Evolutionary conservation across 768 basidiomycete genomes (phyloP).

Genomic region (Pleurotus tuber-regium): DNA sequence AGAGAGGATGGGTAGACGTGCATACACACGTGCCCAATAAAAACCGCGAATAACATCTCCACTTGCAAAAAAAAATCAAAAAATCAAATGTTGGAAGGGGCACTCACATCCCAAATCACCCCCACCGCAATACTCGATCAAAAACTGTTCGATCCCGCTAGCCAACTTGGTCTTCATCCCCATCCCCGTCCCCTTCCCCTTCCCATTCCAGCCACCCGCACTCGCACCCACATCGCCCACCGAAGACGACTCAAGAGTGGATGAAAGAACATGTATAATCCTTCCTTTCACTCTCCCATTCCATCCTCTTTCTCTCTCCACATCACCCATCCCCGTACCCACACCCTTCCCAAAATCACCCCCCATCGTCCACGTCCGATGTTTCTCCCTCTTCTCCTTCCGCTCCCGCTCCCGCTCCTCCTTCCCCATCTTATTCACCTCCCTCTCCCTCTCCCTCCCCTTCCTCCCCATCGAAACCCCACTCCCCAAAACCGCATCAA

Average conservation of each 20-base stretch:
- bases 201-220: background rate
- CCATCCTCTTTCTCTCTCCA: too few species aligned
- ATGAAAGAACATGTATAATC: slow-evolving; percentile 1
- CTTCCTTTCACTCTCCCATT: background rate
- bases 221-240: background rate
- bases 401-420: too few species aligned
- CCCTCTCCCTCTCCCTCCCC: background rate
- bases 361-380: slow-evolving; percentile 2
- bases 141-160: slow-evolving; percentile 6
- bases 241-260: background rate
- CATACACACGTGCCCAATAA: too few species aligned
- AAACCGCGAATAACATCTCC: too few species aligned
- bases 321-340: too few species aligned
- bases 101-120: background rate
- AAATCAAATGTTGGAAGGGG: background rate
- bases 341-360: too few species aligned
- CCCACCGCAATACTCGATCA: slow-evolving; percentile 1
- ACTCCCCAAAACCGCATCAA: slow-evolving; percentile 7
- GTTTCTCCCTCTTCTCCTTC: slow-evolving; percentile 1
- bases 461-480: slow-evolving; percentile 2
- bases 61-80: too few species aligned
- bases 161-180: slow-evolving; percentile 6
- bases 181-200: background rate
- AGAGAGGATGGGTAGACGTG: background rate
- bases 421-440: background rate